Evolutionary conservation across 208 protist species (phyloP).

Genomic region (Crithidia fasciculata): DNA sequence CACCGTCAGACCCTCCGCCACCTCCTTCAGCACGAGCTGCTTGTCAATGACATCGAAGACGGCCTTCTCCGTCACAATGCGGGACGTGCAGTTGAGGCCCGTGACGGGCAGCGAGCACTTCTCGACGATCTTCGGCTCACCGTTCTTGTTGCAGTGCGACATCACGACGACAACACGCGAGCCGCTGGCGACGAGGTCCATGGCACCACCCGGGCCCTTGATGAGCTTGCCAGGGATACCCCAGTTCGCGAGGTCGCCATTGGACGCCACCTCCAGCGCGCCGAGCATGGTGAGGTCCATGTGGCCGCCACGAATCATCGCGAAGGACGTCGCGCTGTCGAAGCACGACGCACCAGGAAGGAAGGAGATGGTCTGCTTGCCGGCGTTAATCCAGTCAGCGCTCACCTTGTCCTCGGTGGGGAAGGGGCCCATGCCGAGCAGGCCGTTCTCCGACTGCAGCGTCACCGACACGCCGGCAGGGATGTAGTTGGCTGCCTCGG

Average conservation of each 20-base stretch:
- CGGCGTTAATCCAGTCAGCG: slow-evolving; percentile 96
- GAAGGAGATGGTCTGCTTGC: slow-evolving; percentile 97
- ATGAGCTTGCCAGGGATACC: slow-evolving; percentile 98
- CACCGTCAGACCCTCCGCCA: slow-evolving; percentile 91
- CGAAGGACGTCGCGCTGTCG: slow-evolving; percentile 93
- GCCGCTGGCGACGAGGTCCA: slow-evolving; percentile 95
- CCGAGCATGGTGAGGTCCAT: slow-evolving; percentile 97
- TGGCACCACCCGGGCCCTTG: slow-evolving; percentile 97
- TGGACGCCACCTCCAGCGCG: slow-evolving; percentile 93
- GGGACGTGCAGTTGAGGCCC: slow-evolving; percentile 86
- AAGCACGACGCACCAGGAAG: slow-evolving; percentile 95
- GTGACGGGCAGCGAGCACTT: slow-evolving; percentile 94
- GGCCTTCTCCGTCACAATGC: slow-evolving; percentile 97
- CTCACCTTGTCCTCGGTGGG: slow-evolving; percentile 87
- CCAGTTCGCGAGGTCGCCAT: slow-evolving; percentile 98
- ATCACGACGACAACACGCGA: slow-evolving; percentile 97
- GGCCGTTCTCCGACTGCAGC: slow-evolving; percentile 93
- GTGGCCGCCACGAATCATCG: slow-evolving; percentile 97
- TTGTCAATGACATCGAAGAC: slow-evolving; percentile 95
- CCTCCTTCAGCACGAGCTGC: slow-evolving; percentile 92
- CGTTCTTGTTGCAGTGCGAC: slow-evolving; percentile 96
- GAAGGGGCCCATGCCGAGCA: slow-evolving; percentile 95
- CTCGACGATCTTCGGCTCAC: slow-evolving; percentile 94
- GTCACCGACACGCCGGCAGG: slow-evolving; percentile 80
- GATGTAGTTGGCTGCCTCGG: slow-evolving; percentile 93